Evolutionary conservation across 106 monocot species (phyloP).

Genomic region (Posidonia australis): DNA sequence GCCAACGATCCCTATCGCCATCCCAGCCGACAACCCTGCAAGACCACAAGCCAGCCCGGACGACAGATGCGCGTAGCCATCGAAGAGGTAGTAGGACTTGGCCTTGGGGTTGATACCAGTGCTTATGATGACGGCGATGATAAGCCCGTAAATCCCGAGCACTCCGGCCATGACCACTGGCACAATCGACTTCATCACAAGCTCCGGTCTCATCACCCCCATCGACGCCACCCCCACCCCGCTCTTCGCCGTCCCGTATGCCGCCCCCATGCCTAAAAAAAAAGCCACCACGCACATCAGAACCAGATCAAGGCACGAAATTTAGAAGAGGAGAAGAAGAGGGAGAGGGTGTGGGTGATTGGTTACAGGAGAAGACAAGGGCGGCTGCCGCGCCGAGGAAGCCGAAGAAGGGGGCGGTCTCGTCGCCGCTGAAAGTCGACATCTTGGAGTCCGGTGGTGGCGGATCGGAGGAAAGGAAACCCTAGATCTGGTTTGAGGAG

Average conservation of each 20-base stretch:
- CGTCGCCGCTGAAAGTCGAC: conserved; percentile 53
- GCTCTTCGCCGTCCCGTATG: conserved; percentile 79
- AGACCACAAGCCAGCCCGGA: conserved; percentile 77
- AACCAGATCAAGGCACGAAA: too few relatives aligned
- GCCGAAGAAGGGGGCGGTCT: conserved; percentile 66
- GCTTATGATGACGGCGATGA: conserved; percentile 11
- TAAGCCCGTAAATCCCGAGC: conserved; percentile 75
- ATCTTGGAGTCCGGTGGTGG: conserved; percentile 3
- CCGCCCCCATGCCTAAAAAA: conserved; percentile 74
- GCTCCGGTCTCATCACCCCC: conserved; percentile 85
- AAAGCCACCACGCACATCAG: not conserved
- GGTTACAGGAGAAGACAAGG: conserved; percentile 56
- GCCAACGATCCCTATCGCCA: conserved; percentile 84
- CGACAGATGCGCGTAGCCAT: conserved; percentile 77
- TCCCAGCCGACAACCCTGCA: conserved; percentile 64
- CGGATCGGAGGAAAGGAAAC: not conserved
- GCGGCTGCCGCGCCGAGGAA: conserved; percentile 54
- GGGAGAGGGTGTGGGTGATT: not conserved
- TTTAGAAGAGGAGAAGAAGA: not conserved
- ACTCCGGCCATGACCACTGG: conserved; percentile 91
- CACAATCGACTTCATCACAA: conserved; percentile 87
- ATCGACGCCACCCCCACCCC: conserved; percentile 84
- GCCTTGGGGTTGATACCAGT: conserved; percentile 39
- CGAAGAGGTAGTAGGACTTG: conserved; percentile 74
- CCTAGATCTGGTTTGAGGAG: conserved; percentile 6